A percentile compares a stretch with the other conserved stretches of the same genome.
These are phyloP conservation scores for Truncatella angustata DNA, from an alignment of 2,329 filamentous ascomycete genomes.

Conservation along the genomic window DNA sequence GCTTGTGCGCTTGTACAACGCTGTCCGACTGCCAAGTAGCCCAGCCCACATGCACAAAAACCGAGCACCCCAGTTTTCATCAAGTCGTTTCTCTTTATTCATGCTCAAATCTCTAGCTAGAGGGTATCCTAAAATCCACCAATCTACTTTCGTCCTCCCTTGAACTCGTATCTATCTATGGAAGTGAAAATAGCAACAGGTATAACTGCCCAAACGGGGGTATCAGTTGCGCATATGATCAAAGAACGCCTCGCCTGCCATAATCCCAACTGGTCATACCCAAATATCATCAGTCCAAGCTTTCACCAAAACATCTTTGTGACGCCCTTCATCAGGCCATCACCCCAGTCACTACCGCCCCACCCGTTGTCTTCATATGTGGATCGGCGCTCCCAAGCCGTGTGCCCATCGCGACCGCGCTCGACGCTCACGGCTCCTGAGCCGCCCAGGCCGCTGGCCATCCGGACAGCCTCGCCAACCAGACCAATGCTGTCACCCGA, in stretches of 20 bases:
- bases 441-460: constrained; percentile 40
- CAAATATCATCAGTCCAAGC: neutral
- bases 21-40: too few relatives aligned
- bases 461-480: constrained; percentile 53
- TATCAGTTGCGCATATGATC: neutral
- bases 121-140: neutral
- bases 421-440: constrained; percentile 29
- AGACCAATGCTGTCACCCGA: constrained; percentile 47
- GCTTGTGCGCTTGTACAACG: too few relatives aligned
- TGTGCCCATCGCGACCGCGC: constrained; percentile 28
- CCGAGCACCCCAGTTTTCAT: too few relatives aligned
- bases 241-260: neutral
- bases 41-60: too few relatives aligned
- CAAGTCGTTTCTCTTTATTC: neutral
- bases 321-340: constrained; percentile 21
- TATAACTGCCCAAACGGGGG: neutral
- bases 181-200: neutral
- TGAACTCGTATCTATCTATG: neutral
- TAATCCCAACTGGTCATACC: constrained; percentile 8
- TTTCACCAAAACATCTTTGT: constrained; percentile 11
- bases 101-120: neutral
- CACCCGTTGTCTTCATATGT: constrained; percentile 27
- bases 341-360: constrained; percentile 20
- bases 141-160: neutral
- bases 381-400: constrained; percentile 36